A percentile compares a stretch with the other conserved stretches of the same genome.
These are phyloP conservation scores for Paramecium sonneborni DNA, from an alignment of 73 alveolate genomes.

Conservation along the genomic window DNA sequence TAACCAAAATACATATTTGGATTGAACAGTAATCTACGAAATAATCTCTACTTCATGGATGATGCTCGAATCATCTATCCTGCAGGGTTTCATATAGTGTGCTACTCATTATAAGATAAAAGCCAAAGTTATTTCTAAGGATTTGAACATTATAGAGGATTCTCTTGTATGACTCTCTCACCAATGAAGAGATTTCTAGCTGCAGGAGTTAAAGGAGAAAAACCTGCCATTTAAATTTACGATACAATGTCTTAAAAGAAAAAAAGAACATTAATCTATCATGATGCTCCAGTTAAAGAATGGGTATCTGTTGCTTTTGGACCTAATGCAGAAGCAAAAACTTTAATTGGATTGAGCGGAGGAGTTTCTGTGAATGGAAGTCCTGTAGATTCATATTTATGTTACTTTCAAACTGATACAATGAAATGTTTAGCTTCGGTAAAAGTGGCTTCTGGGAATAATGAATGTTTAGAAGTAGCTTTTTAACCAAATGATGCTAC, in stretches of 20 bases:
- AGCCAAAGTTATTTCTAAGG: conserved; percentile 58
- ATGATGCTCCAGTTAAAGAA: conserved; percentile 50
- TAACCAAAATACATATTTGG: conserved; percentile 80
- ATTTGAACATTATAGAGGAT: conserved; percentile 57
- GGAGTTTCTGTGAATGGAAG: neutral
- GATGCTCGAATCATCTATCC: conserved; percentile 91
- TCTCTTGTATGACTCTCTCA: conserved; percentile 56
- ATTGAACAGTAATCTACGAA: conserved; percentile 75
- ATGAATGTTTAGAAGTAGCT: conserved; percentile 62
- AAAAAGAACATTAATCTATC: conserved; percentile 40
- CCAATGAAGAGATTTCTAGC: conserved; percentile 66
- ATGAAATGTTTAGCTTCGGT: conserved; percentile 45
- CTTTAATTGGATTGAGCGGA: conserved; percentile 56
- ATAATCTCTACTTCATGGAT: conserved; percentile 79
- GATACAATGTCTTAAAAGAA: conserved; percentile 65
- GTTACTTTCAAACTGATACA: conserved; percentile 42
- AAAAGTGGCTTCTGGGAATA: neutral
- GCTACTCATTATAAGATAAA: conserved; percentile 55
- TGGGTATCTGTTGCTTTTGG: conserved; percentile 68
- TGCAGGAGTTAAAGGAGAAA: conserved; percentile 65
- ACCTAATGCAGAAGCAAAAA: conserved; percentile 62
- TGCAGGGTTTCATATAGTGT: conserved; percentile 94
- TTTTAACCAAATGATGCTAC: conserved; percentile 59
- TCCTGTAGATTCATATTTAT: conserved; percentile 13
- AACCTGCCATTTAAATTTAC: conserved; percentile 58